Evolutionary conservation across 2,329 filamentous ascomycete genomes (phyloP), one percentile per base, ranked within the genome.

Genomic region (Cladosporium sp.): DNA sequence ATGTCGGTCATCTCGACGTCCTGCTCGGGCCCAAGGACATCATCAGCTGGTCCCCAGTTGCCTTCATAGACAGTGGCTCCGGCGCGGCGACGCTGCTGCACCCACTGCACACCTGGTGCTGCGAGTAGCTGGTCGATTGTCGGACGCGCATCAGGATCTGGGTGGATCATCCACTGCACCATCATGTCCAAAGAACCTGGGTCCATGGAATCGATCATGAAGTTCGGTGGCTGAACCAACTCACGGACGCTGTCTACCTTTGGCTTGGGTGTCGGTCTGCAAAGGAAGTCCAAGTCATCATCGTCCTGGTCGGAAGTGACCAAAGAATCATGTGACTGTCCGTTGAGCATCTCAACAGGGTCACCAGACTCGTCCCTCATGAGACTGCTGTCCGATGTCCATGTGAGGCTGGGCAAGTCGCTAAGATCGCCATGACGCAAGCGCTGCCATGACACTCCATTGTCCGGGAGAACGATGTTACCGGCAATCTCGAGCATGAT

Each of bases 51-150:
- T 3, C 94, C 94, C 89, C 92, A 99, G 72, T 90, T 94, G 63
- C 94, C 94, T 76, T 99, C 94, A 67, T 89, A 99, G 55, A 99
- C 87, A 0, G 92, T 97, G n/a, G 94, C 94, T 45, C 92, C 90
- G 11, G 92, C 90, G 58, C 88, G 86, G 58, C 92, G 86, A 62
- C 92, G 86, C 52, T 80, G 77, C 57, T 86, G 83, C 34, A 95
- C 88, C 89, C 94, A 99, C 61, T 82, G 83, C 55, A 96, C 82
- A 22, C 91, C 90, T 51, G 87, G 85, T 1, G 87, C 83, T 47
- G 83, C 76, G 49, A 96, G 82, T 11, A 99, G 76, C 63, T 95
- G 84, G 55, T 88, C 82, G 22, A 91, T 84, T 1, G 82, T 84
- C 4, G 93, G 94, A 55, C 94, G 88, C 51, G 86, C 78, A 12